Conservation (phyloP, 495 filamentous ascomycete genomes). For the Aspergillus diversus region DNA sequence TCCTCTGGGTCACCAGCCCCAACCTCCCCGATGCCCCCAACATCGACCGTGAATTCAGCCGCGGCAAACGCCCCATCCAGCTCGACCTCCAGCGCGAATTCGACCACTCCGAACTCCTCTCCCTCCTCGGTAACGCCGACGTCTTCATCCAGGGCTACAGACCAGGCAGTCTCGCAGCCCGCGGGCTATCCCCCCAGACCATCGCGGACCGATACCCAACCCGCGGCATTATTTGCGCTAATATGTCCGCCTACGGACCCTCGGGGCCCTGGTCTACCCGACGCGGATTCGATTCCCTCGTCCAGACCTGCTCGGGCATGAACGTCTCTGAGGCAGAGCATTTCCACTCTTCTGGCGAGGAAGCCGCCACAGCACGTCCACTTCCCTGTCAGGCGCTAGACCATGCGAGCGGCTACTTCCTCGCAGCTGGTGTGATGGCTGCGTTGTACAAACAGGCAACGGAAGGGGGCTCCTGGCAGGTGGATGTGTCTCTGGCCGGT, state of each 20-base stretch:
- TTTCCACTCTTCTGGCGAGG: constrained; percentile 44
- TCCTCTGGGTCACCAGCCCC: constrained; percentile 65
- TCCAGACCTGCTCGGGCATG: constrained; percentile 56
- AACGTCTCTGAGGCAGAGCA: constrained; percentile 43
- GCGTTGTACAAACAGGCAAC: constrained; percentile 58
- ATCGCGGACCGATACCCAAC: constrained; percentile 21
- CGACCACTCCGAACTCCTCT: constrained; percentile 48
- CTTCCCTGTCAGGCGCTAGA: constrained; percentile 57
- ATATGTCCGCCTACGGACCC: constrained; percentile 64
- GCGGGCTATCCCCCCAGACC: constrained; percentile 50
- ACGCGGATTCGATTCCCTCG: constrained; percentile 49
- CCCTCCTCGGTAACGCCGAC: constrained; percentile 51
- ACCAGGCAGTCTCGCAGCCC: constrained; percentile 55
- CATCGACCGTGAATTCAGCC: constrained; percentile 69
- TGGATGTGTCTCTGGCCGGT: constrained; percentile 49
- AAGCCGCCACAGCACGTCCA: constrained; percentile 65
- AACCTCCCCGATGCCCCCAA: constrained; percentile 64
- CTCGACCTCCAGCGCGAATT: constrained; percentile 53
- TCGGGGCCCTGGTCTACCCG: constrained; percentile 32
- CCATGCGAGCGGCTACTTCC: constrained; percentile 64
- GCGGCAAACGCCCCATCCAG: constrained; percentile 56
- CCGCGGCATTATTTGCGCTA: constrained; percentile 61
- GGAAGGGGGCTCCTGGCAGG: constrained; percentile 60
- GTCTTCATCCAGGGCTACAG: constrained; percentile 60
- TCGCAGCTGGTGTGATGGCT: constrained; percentile 56